Evolutionary conservation across 2,329 filamentous ascomycete species (phyloP), one percentile per base, ranked within the genome.

Genomic region (Colletotrichum navitas): DNA sequence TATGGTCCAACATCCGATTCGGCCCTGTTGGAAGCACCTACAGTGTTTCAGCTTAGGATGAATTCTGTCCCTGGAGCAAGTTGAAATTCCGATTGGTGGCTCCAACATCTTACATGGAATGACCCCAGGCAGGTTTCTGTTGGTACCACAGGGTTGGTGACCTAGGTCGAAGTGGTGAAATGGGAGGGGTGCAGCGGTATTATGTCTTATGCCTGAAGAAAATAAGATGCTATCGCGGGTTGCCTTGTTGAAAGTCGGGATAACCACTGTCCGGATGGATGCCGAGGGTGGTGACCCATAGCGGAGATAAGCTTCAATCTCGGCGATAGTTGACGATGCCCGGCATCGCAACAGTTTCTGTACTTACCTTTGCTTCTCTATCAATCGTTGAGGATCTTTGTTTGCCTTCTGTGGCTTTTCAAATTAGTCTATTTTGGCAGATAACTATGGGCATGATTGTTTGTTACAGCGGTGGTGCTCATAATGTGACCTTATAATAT

Each of bases 1-100:
- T 78, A 49, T 87, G 81, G 79, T 86, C 84, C 60, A 86, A 86
- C 80, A 85, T 87, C 78, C 84, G 81, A 78, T 81, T 83, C 73
- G 85, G 85, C 14, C 81, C 84, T 51, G 81, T 87, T 68, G 83
- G 82, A 72, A 83, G 82, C 18, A 87, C 85, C 65, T 63, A 73
- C 49, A 58, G 39, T 14, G 7, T 58, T 1, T 36, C 55, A 16
- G 41, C 58, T 39, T 68, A 55, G 29, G 12, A 5, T 32, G 24
- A 1, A 8, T 11, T 3, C 12, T 18, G 21, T 16, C 10, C 18
- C 2, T 47, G 29, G 26, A 8, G 52, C 10, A 41, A n/a, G 21
- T 0, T 2, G 39, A 2, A 2, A 29, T 6, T 16, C 21, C 16
- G 8, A 58, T 24, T 36, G 58, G 29, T 26, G 4, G 10, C 2